Evolutionary conservation across 257 asterid species (phyloP), one percentile per base, ranked within the genome.

Genomic region (Gynochthodes officinalis): DNA sequence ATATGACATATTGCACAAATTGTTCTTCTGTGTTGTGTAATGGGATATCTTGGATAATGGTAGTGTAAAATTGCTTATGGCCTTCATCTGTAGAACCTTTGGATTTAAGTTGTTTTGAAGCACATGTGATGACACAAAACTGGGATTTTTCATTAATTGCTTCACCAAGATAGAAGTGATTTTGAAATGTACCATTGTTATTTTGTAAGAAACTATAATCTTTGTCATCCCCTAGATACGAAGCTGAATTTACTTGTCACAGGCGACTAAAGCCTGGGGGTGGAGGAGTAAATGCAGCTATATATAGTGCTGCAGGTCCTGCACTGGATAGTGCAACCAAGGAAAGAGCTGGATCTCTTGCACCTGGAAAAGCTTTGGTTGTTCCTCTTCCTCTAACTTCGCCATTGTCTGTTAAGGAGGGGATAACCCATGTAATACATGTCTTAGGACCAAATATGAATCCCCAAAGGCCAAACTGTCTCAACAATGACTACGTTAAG

Each of bases 381-480:
- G 89, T 91, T 54, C 95, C 97, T 50, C 90, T 93, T 79, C 85
- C 96, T 83, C 75, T 93, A 53, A 76, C 89, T 60, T 89, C 96
- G 64, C 95, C 95, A 2, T 79, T 91, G 82, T 87, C 76, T 82
- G 65, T 73, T 60, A 83, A 79, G 73, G 98, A 93, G 82, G 95
- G 97, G 21, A 82, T 93, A 40, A 84, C 97, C 62, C 97, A 91
- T 79, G 93, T 93, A 62, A 86, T 93, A 70, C 98, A 93, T 82
- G 96, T 91, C 72, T 92, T 93, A 76, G 98, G 98, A 78, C 98
- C 98, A 77, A 93, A 93, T 78, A 93, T 93, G 98, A 93, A 91
- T 85, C 91, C 96, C 71, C 73, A 74, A 74, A 88, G 98, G 79
- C 96, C 98, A 8, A 87, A 89, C 77, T 89, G 82, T 81, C 96